Evolutionary conservation across 1,284 basidiomycete genomes (phyloP).

Genomic region (Moesziomyces sp.): DNA sequence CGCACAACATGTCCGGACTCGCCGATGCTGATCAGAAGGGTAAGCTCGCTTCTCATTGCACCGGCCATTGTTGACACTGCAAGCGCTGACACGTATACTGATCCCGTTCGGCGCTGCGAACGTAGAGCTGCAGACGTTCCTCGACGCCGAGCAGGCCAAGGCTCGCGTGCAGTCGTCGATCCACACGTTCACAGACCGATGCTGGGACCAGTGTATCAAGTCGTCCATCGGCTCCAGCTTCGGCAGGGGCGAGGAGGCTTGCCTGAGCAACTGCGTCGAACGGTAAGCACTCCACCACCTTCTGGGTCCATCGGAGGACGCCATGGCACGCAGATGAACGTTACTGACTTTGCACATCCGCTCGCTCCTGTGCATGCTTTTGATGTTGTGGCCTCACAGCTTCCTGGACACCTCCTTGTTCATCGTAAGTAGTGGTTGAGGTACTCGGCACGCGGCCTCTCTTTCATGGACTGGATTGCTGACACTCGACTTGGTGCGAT

Average conservation of each 20-base stretch:
- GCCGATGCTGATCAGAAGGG: constrained; percentile 59
- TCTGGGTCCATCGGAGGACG: too few relatives aligned
- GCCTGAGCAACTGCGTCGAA: constrained; percentile 90
- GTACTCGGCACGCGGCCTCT: not conserved
- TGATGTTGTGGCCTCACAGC: constrained; percentile 68
- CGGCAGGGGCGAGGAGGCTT: constrained; percentile 83
- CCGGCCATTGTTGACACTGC: not conserved
- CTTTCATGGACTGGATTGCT: not conserved
- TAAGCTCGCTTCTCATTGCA: constrained; percentile 6
- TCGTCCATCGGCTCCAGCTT: constrained; percentile 85
- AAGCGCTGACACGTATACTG: not conserved
- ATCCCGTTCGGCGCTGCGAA: not conserved
- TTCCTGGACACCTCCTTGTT: constrained; percentile 86
- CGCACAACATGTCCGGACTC: constrained; percentile 43
- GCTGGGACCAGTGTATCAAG: constrained; percentile 79
- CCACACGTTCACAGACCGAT: constrained; percentile 68
- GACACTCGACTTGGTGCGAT: not conserved
- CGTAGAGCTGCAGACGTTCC: constrained; percentile 79
- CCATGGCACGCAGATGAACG: too few relatives aligned
- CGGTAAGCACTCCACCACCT: constrained; percentile 15
- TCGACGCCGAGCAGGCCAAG: constrained; percentile 88
- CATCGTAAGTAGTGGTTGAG: constrained; percentile 44
- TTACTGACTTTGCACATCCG: too few relatives aligned
- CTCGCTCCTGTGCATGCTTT: too few relatives aligned
- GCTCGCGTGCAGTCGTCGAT: constrained; percentile 77